Base-by-base conservation (phyloP, 176 grass and related monocot genomes). In the Leersia perrieri region DNA sequence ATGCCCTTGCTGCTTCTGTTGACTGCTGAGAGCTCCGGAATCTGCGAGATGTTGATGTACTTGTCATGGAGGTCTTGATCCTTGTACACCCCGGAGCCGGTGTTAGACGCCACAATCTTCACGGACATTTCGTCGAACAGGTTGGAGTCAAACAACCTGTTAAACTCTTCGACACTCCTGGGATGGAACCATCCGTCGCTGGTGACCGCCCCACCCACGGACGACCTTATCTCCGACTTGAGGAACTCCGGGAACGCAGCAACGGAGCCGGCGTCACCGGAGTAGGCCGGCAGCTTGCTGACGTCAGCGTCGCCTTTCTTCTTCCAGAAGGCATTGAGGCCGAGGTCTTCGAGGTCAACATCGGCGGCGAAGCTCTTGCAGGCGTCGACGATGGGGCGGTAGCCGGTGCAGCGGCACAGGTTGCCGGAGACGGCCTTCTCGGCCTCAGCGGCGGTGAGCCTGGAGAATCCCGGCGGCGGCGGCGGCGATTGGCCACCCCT, bases 321-420 rank as follows among this genome's bases (percentile, higher is more conserved):
- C 78, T 86, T 97, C 86, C 92, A 91, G 85, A 97, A 97, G 26
- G 84, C 80, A 41, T 93, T 97, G 55, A 97, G 80, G 27, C 94
- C 94, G 15, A 97, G 86, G 72, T 97, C 94, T 73, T 97, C 94
- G 1, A 97, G 88, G 73, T 97, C 94, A 11, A 92, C 91, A 13
- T 89, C 84, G 3, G 74, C 79, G 9, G 94, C 89, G 41, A 97
- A 97, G 66, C 94, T 97, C 82, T 92, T 97, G 89, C 94, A 97
- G 34, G 87, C 67, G 58, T 97, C 91, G 2, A 93, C 79, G 53
- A 97, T 97, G 30, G 94, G 82, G 26, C 91, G 55, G 79, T 94
- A 97, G 5, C 89, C 91, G 0, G 91, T 97, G 81, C 94, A 97
- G 20, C 94, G 91, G 57, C 91, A 94, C 45, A 97, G 85, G 87